These are phyloP conservation scores for Neocucurbitaria cava DNA, from an alignment of 2,329 filamentous ascomycete species.

Conservation along the genomic window DNA sequence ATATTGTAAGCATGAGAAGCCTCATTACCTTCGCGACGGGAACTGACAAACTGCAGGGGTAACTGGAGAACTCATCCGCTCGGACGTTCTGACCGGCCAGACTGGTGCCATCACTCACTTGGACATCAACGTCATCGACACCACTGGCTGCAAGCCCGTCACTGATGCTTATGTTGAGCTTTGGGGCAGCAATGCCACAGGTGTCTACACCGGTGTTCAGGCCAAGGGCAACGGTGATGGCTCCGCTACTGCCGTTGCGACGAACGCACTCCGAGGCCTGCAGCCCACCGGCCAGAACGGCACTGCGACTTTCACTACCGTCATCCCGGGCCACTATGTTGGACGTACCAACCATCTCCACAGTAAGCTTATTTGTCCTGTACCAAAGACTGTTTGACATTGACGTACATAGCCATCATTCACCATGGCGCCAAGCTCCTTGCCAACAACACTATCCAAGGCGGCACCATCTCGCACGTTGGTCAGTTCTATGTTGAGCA, in stretches of 20 bases:
- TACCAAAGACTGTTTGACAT: not conserved
- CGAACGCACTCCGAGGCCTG: constrained; percentile 57
- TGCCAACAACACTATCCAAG: constrained; percentile 60
- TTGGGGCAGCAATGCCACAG: constrained; percentile 51
- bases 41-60: constrained; percentile 42
- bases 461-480: constrained; percentile 63
- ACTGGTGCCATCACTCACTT: constrained; percentile 58
- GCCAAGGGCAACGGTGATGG: constrained; percentile 45
- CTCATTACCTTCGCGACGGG: not conserved
- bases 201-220: constrained; percentile 58
- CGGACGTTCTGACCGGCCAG: constrained; percentile 58
- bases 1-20: constrained; percentile 34
- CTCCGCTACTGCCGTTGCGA: constrained; percentile 30
- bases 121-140: constrained; percentile 63
- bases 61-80: constrained; percentile 58
- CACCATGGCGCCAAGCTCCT: constrained; percentile 50
- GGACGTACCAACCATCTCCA: constrained; percentile 43
- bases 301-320: constrained; percentile 58
- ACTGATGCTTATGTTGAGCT: constrained; percentile 60
- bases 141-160: constrained; percentile 60
- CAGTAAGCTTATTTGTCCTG: constrained; percentile 24
- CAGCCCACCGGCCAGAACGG: constrained; percentile 57
- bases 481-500: constrained; percentile 72
- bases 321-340: constrained; percentile 54
- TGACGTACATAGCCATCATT: constrained; percentile 35